These are phyloP conservation scores for Taphrina pruni DNA, from an alignment of 1,139 yeast genomes.

Conservation along the genomic window DNA sequence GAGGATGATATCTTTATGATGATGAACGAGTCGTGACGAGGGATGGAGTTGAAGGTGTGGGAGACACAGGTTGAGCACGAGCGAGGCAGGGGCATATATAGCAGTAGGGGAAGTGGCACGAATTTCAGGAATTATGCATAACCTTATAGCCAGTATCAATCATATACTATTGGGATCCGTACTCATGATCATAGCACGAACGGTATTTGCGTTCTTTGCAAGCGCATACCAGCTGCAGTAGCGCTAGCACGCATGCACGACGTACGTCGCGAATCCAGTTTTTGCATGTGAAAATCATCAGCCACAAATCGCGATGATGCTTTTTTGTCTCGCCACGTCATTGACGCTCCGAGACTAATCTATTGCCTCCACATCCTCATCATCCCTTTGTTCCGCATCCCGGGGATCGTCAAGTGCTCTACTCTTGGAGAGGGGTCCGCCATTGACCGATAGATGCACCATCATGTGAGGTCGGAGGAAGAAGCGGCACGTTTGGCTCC, in stretches of 20 bases:
- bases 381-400: background rate
- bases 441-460: constrained; percentile 12
- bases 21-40: background rate
- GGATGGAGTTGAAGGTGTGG: background rate
- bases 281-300: constrained; percentile 3
- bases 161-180: no score
- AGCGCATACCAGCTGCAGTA: background rate
- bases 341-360: background rate
- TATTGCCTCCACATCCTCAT: background rate
- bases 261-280: no score
- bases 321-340: background rate
- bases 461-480: constrained; percentile 28
- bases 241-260: no score
- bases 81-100: background rate
- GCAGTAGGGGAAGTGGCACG: background rate
- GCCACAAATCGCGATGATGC: background rate
- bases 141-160: no score
- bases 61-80: background rate
- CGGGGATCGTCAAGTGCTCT: no score
- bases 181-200: no score
- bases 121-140: no score
- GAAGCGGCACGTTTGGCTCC: constrained; percentile 21
- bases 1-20: background rate
- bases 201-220: background rate
- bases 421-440: no score